Percentiles rank a stretch among this genome's conserved stretches.
phyloP scores from a whole-genome alignment of 805 yeast species.

The Sugiyamaella floridensis region DNA sequence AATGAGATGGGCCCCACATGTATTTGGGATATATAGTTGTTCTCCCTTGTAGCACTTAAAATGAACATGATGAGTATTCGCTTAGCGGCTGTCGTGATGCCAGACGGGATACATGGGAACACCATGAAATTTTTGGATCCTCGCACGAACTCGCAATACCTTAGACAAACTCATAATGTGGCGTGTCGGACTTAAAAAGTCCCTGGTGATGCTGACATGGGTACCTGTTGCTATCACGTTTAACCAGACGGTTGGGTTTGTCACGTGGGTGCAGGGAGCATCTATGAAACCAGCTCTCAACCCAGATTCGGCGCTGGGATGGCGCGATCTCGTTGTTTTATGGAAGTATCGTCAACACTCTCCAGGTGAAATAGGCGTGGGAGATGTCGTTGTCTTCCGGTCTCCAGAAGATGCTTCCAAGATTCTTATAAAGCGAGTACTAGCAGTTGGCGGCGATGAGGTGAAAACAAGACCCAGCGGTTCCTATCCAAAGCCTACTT shows the following conservation, averaged over 20 bases:
- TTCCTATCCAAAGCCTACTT: slow-evolving; percentile 55
- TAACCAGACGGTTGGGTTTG: slow-evolving; percentile 63
- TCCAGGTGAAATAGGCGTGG: slow-evolving; percentile 42
- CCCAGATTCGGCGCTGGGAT: slow-evolving; percentile 44
- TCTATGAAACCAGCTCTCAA: slow-evolving; percentile 90
- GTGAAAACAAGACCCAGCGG: slow-evolving; percentile 43
- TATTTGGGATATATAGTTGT: slow-evolving; percentile 53
- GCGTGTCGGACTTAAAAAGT: slow-evolving; percentile 4
- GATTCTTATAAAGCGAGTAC: slow-evolving; percentile 71
- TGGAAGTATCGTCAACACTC: slow-evolving; percentile 54
- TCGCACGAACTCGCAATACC: too few species aligned
- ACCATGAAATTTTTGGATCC: too few species aligned
- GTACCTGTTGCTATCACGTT: slow-evolving; percentile 68
- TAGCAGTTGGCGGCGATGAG: slow-evolving; percentile 67
- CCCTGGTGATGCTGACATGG: slow-evolving; percentile 52
- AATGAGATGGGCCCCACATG: slow-evolving; percentile 75
- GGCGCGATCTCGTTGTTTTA: slow-evolving; percentile 46
- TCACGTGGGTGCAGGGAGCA: slow-evolving; percentile 68
- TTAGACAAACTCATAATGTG: not conserved
- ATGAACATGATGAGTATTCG: not conserved
- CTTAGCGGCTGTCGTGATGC: not conserved
- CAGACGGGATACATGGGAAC: too few species aligned
- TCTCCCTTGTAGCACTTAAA: not conserved
- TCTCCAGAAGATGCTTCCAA: slow-evolving; percentile 77
- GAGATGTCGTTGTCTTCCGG: slow-evolving; percentile 70